Evolutionary conservation across 352 stramenopile genomes (phyloP).

Genomic region (Phytophthora tubulina): DNA sequence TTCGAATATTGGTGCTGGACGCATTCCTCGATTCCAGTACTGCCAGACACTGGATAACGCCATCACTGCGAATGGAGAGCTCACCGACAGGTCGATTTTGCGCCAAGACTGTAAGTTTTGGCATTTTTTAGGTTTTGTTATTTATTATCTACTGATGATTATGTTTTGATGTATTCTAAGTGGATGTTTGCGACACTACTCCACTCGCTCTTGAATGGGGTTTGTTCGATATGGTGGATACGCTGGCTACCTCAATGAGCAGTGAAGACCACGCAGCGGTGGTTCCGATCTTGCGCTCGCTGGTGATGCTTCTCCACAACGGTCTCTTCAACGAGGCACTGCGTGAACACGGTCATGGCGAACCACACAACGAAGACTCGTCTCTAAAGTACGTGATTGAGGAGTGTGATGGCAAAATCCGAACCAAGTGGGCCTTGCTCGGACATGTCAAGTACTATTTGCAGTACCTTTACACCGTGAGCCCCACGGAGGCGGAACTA

Average conservation of each 20-base stretch:
- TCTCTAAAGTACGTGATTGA: conserved; percentile 50
- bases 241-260: conserved; percentile 80
- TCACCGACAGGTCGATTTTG: conserved; percentile 48
- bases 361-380: conserved; percentile 33
- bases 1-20: conserved; percentile 30
- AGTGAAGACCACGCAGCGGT: conserved; percentile 83
- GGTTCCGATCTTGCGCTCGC: conserved; percentile 62
- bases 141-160: conserved; percentile 20
- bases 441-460: conserved; percentile 79
- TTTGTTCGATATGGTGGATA: conserved; percentile 74
- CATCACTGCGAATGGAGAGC: conserved; percentile 76
- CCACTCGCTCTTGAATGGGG: conserved; percentile 79
- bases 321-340: conserved; percentile 68
- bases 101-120: conserved; percentile 60
- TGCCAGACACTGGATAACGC: conserved; percentile 80
- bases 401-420: conserved; percentile 56
- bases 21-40: conserved; percentile 81
- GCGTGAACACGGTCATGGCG: conserved; percentile 19
- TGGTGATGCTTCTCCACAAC: conserved; percentile 63
- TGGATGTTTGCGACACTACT: conserved; percentile 60
- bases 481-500: conserved; percentile 71
- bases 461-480: conserved; percentile 77
- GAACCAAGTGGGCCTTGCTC: conserved; percentile 59
- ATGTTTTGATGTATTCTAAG: conserved; percentile 40
- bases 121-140: not conserved